phyloP scores from a whole-genome alignment of 2,329 filamentous ascomycete genomes.

The Venturia aucupariae region DNA sequence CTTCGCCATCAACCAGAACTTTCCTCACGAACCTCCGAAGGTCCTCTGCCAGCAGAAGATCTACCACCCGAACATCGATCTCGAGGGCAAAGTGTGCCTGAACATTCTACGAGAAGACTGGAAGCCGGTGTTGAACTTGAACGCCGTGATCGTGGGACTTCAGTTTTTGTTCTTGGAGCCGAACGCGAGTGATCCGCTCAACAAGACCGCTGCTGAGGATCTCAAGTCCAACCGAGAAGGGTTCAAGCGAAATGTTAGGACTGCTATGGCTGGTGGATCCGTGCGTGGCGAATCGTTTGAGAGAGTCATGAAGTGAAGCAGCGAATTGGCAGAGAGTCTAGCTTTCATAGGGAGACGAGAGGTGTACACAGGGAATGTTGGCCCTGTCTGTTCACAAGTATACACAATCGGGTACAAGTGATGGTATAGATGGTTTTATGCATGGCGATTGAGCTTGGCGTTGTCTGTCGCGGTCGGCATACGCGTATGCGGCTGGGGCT shows the following conservation, averaged over 20 bases:
- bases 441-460: conserved; percentile 2
- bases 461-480: background rate
- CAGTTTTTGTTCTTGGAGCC: conserved; percentile 98
- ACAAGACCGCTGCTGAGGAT: conserved; percentile 95
- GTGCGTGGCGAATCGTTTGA: conserved; percentile 70
- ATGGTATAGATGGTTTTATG: background rate
- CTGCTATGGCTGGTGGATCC: conserved; percentile 69
- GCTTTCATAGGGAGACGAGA: background rate
- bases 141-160: conserved; percentile 89
- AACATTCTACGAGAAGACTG: conserved; percentile 97
- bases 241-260: conserved; percentile 85
- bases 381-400: background rate
- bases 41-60: conserved; percentile 97
- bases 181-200: conserved; percentile 93
- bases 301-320: conserved; percentile 57
- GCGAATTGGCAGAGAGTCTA: background rate
- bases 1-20: conserved; percentile 88
- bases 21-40: conserved; percentile 95
- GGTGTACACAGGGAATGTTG: background rate
- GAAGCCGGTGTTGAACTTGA: conserved; percentile 96
- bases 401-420: background rate
- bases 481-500: background rate
- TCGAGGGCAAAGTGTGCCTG: conserved; percentile 94
- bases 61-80: conserved; percentile 97
- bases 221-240: conserved; percentile 73